Base-by-base conservation (phyloP, 2,329 filamentous ascomycete genomes). In the Dactylella cylindrospora region DNA sequence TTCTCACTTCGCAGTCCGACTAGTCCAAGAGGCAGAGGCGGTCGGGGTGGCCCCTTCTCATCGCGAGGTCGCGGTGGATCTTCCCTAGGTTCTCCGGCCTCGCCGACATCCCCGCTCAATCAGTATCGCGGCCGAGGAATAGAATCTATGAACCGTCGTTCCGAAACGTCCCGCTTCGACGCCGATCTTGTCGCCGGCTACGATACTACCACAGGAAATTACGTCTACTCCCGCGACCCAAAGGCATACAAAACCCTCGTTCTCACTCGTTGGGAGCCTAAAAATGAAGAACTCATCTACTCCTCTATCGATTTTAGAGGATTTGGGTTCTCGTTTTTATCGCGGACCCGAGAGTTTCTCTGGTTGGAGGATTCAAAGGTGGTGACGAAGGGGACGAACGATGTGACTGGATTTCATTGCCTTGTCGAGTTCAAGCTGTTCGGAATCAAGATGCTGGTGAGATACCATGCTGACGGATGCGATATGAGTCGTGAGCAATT, bases 401-500 rank as follows among this genome's bases (percentile, higher is more conserved):
- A 51, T 15, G 25, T 60, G 5, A 60, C 54, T 4, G 46, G 54
- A 1, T 60, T 40, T 17, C 54, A 60, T 23, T 51, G 39, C 15
- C 25, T 60, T 3, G 46, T 60, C 1, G 39, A 46, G n/a, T 60
- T 51, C 23, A 51, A 39, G 2, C 33, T 60, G 2, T 40, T 39
- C n/a, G 54, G 45, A 6, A 29, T 51, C 26, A 50, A 26, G 12
- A 12, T 60, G 1, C 19, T 60, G 7, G 46, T 60, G 1, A 6
- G 54, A 10, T 60, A 51, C n/a, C 54, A 60, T 28, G 54, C 54
- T 8, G 54, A 60, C 41, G 46, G 28, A 2, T 51, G 45, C 26
- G 45, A 60, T 38, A 60, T 60, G 54, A 32, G 38, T 3, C 23
- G 32, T 13, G 22, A 36, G 9, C 15, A 60, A 12, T 60, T 60